Percentiles rank a stretch among this genome's conserved stretches.
Conservation (phyloP, 2,329 filamentous ascomycete genomes). For the Corinectria fuckeliana region DNA sequence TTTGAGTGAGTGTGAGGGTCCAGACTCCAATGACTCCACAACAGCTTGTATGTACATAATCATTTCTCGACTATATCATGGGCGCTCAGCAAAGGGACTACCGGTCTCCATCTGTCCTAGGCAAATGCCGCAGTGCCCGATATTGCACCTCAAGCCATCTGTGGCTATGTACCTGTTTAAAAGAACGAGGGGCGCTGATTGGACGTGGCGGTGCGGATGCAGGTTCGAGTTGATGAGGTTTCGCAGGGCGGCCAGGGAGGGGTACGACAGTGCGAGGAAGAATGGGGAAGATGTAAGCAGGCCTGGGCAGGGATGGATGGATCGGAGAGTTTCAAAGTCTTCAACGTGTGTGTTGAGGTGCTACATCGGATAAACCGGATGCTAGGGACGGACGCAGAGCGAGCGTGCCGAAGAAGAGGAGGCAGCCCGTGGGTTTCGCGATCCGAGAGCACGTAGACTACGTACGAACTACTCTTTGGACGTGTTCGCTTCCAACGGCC, state of each 20-base stretch:
- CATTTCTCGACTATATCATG: neutral
- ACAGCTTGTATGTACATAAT: too few relatives aligned
- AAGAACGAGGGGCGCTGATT: neutral
- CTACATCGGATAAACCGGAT: constrained; percentile 35
- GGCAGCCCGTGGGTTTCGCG: constrained; percentile 9
- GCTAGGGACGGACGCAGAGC: constrained; percentile 3
- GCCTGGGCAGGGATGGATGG: constrained; percentile 4
- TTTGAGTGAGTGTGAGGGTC: neutral
- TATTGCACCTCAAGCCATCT: neutral
- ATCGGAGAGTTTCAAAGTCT: constrained; percentile 33
- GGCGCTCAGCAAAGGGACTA: neutral
- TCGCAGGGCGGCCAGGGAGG: constrained; percentile 16
- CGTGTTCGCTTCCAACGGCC: neutral
- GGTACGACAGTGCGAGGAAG: constrained; percentile 11
- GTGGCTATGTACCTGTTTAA: neutral
- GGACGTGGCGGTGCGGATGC: constrained; percentile 9
- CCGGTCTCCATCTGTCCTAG: neutral
- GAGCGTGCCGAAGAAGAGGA: constrained; percentile 1
- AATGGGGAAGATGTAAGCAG: neutral
- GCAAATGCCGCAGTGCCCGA: neutral
- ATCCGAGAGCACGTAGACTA: neutral
- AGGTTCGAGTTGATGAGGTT: constrained; percentile 6
- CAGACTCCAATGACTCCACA: too few relatives aligned
- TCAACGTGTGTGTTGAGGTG: constrained; percentile 15
- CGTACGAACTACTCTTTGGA: too few relatives aligned